Evolutionary conservation across 768 basidiomycete genomes (phyloP), one percentile per base, ranked within the genome.

Genomic region (Phaffia tasmanica): DNA sequence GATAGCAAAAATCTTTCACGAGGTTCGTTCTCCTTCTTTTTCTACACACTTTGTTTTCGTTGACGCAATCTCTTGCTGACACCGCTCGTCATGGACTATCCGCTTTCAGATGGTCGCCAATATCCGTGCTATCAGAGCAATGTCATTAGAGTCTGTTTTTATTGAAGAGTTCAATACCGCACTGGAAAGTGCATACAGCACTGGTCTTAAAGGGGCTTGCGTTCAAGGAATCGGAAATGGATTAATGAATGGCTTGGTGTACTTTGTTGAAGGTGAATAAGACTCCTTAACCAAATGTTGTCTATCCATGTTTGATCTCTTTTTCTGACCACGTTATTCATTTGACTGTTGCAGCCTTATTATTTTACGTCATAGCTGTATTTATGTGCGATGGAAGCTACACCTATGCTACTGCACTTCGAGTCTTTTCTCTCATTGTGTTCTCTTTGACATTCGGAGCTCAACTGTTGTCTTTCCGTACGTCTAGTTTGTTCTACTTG

Each of bases 361-460:
- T 99, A 60, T 93, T 95, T 78, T 94, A 87, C 72, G 85, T 91
- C 60, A 89, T 91, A 53, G 88, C 90, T 0, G 78, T 89, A n/a
- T 81, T 98, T 69, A 84, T 98, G 63, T 81, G 84, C 3, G 79
- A 81, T 0, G 91, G 89, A 11, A 84, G 82, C 25, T 94, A 94
- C 76, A 83, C 83, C 11, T 98, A 93, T 75, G 81, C 87, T 68
- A 85, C 85, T 72, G 89, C 95, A 87, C 82, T 94, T 42, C 84
- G 93, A 76, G 87, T 89, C 29, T 83, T 94, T 72, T 86, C 93
- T 64, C 80, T 98, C 51, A 87, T 98, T 60, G 85, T 95, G 19
- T 98, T 98, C 79, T 85, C 88, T 9, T 86, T 99, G 64, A 87
- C 89, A 15, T 92, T 97, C 67, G 90, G 90, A 0, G 84, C 87